Evolutionary conservation across 2,329 filamentous ascomycete species (phyloP), one percentile per base, ranked within the genome.

Genomic region (Madurella mycetomatis): DNA sequence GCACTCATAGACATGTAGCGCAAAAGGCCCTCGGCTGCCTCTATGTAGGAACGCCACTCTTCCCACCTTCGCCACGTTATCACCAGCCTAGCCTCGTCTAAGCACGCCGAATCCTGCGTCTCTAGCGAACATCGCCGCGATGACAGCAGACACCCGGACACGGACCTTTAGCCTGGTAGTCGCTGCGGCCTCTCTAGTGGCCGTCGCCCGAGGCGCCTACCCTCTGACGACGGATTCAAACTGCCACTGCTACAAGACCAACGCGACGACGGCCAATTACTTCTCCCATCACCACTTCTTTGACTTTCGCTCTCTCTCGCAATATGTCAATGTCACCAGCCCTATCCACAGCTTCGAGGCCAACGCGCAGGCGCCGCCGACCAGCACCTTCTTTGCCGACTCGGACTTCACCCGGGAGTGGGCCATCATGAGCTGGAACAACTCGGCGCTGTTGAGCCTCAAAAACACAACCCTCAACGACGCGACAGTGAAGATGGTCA

Each of bases 241-340:
- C 51, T 73, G 70, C 59, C 58, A 67, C 53, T 73, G 70, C 59
- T 73, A 69, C 53, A 61, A 66, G 49, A 73, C 70, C 57, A 71
- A 72, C 54, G 65, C 63, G 16, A 70, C 65, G 19, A 64, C 59
- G 47, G 44, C 64, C 31, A 62, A 66, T 54, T 72, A 69, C 59
- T 72, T 70, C 50, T 66, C 60, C 37, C 65, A 65, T 34, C 70
- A 73, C 60, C 61, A 67, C 42, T 72, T 73, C 63, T 72, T 70
- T 59, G 70, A 72, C 61, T 73, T 72, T 56, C 65, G 70, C 43
- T 62, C 64, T 3, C 66, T 69, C 40, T 51, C 56, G 3, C 61
- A 68, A 39, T 66, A 70, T 47, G 65, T 62, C 58, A 60, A 60
- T 4, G 65, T 69, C 3, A 64, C 70, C 1, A 45, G 47, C 30